These are phyloP conservation scores for Polychaeton citri DNA, from an alignment of 2,329 filamentous ascomycete species.

Conservation along the genomic window DNA sequence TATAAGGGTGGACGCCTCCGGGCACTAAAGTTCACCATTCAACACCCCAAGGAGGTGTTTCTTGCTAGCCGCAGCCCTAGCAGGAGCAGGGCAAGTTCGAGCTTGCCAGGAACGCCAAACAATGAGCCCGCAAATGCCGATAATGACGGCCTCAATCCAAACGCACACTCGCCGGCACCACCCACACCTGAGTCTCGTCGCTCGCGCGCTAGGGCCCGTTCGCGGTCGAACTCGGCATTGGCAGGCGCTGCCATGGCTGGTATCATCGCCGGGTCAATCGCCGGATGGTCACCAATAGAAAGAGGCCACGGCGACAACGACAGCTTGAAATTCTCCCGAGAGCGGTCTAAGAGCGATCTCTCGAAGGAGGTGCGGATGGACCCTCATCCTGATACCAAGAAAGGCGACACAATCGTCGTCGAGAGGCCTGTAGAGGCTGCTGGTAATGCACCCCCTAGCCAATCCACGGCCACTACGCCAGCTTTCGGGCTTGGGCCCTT, in stretches of 20 bases:
- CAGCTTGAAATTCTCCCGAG: conserved; percentile 13
- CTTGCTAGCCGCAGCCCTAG: conserved; percentile 51
- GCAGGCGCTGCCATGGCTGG: conserved; percentile 74
- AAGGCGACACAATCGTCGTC: conserved; percentile 33
- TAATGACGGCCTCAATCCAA: conserved; percentile 4
- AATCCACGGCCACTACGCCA: conserved; percentile 30
- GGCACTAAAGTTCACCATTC: conserved; percentile 64
- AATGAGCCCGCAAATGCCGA: conserved; percentile 34
- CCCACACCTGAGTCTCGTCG: conserved; percentile 41
- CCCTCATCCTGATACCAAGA: conserved; percentile 36
- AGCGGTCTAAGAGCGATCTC: conserved; percentile 11
- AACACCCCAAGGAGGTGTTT: conserved; percentile 60
- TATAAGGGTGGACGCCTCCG: conserved; percentile 73
- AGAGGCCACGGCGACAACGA: conserved; percentile 28
- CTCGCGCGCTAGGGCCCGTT: conserved; percentile 47
- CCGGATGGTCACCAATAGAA: conserved; percentile 60
- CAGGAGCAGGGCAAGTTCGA: conserved; percentile 47
- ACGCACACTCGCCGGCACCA: conserved; percentile 28
- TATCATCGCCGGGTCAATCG: conserved; percentile 63
- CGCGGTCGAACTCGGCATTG: conserved; percentile 58
- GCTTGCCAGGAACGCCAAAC: conserved; percentile 50
- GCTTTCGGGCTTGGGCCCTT: conserved; percentile 30
- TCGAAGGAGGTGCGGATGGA: conserved; percentile 24
- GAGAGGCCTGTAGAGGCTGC: conserved; percentile 24
- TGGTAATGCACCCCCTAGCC: conserved; percentile 26